Evolutionary conservation across 352 stramenopile species (phyloP), one percentile per base, ranked within the genome.

Genomic region (Pythium myriotylum): DNA sequence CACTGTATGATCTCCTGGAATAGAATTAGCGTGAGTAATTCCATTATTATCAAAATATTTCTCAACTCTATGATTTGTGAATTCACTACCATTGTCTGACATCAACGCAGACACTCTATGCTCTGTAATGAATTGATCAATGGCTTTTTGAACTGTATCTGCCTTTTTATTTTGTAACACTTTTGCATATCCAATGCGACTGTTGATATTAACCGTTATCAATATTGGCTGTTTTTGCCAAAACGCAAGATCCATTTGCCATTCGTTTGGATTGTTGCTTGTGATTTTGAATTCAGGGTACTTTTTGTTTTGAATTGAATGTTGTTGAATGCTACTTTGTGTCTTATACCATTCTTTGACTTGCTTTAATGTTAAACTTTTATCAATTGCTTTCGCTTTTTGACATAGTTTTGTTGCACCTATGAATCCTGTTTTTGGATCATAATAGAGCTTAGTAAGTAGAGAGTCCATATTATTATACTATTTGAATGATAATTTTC

Each of bases 131-230:
- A n/a, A n/a, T n/a, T n/a, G n/a, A n/a, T n/a, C n/a, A n/a, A n/a
- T n/a, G n/a, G n/a, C n/a, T n/a, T n/a, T n/a, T n/a, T n/a, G n/a
- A n/a, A 78, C 53, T 22, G 46, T 70, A 62, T 27, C 12, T 20
- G 59, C 69, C 33, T 52, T 64, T 54, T 74, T 78, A 47, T 81
- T 73, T 48, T 35, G n/a, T 52, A 78, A 61, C 4, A 76, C 22
- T 54, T 74, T 76, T 24, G 64, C 67, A 37, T 69, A 76, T 16
- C 67, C 72, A 14, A 78, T 33, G 22, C 66, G 54, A 27, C 52
- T 68, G 56, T 74, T 75, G 40, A 75, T 74, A 46, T 77, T 77
- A 29, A 74, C 58, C 51, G 59, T 53, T 27, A 59, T 68, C 7
- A 74, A 40, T 39, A 74, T 67, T 33, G 52, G 20, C 43, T 66